Conservation (phyloP, 179 eudicot species). For the Heliamphora pulchella region DNA sequence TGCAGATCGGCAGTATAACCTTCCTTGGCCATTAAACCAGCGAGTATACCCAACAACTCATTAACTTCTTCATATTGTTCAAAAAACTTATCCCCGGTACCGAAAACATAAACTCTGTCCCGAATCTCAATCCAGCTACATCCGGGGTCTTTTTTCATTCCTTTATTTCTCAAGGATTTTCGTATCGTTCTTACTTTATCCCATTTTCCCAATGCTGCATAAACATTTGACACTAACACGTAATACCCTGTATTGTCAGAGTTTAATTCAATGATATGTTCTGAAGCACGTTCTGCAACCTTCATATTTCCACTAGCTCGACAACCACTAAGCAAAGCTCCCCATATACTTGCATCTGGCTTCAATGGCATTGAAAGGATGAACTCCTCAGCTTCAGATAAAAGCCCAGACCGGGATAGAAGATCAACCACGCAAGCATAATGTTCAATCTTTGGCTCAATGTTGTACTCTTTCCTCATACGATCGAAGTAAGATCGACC, state of each 20-base stretch:
- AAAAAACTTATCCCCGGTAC: conserved; percentile 28
- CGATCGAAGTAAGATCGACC: conserved; percentile 29
- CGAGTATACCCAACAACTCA: conserved; percentile 19
- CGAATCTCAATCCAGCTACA: conserved; percentile 40
- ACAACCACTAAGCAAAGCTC: conserved; percentile 43
- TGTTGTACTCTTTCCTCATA: conserved; percentile 34
- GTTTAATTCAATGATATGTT: conserved; percentile 23
- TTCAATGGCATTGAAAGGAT: conserved; percentile 37
- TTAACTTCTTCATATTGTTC: conserved; percentile 30
- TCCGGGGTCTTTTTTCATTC: conserved; percentile 42
- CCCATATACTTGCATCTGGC: too few relatives aligned
- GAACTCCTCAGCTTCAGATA: conserved; percentile 40
- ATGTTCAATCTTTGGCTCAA: conserved; percentile 39
- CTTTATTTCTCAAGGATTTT: conserved; percentile 29
- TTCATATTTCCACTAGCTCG: conserved; percentile 31
- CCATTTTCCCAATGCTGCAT: conserved; percentile 45
- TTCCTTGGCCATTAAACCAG: conserved; percentile 27
- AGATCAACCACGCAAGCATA: conserved; percentile 50
- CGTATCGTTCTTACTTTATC: conserved; percentile 34
- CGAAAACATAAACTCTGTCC: conserved; percentile 27
- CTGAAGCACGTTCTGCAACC: conserved; percentile 36
- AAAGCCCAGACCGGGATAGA: conserved; percentile 35
- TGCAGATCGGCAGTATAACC: conserved; percentile 27
- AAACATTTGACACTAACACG: conserved; percentile 41
- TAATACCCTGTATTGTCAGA: conserved; percentile 34